phyloP scores from a whole-genome alignment of 352 stramenopile genomes.

The Blastocystis sp. region DNA sequence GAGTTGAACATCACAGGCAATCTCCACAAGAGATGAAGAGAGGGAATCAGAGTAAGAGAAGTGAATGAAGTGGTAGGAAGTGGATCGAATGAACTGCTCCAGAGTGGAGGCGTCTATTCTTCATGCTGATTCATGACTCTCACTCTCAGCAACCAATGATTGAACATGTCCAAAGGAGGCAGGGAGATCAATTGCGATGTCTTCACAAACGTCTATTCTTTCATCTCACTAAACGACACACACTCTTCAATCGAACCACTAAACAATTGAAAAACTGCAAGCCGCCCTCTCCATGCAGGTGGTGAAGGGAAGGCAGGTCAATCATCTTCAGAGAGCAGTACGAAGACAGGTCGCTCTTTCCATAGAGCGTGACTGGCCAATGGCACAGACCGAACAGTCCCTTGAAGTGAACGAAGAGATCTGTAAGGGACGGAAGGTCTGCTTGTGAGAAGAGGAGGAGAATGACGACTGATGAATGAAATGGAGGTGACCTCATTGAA shows the following conservation, averaged over 20 bases:
- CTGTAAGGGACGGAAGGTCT: neutral
- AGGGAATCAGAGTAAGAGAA: neutral
- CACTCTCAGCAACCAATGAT: neutral
- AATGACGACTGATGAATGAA: neutral
- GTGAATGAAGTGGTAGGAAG: neutral
- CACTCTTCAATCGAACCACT: neutral
- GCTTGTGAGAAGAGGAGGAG: neutral
- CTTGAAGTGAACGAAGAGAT: neutral
- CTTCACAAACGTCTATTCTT: neutral
- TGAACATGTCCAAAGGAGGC: neutral
- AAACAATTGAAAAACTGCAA: neutral
- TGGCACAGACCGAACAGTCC: neutral
- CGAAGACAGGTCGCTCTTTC: neutral
- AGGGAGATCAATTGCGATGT: neutral
- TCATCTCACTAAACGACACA: neutral
- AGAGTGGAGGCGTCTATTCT: neutral
- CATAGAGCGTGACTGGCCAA: neutral
- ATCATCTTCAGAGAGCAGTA: neutral
- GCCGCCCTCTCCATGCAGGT: neutral
- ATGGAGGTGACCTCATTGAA: neutral
- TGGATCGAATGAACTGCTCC: neutral
- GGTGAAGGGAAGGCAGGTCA: neutral
- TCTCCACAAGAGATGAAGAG: neutral
- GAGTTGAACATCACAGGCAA: neutral
- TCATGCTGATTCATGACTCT: neutral